Evolutionary conservation across 2,329 filamentous ascomycete species (phyloP).

Genomic region (Aspergillus pseudoviridinutans): DNA sequence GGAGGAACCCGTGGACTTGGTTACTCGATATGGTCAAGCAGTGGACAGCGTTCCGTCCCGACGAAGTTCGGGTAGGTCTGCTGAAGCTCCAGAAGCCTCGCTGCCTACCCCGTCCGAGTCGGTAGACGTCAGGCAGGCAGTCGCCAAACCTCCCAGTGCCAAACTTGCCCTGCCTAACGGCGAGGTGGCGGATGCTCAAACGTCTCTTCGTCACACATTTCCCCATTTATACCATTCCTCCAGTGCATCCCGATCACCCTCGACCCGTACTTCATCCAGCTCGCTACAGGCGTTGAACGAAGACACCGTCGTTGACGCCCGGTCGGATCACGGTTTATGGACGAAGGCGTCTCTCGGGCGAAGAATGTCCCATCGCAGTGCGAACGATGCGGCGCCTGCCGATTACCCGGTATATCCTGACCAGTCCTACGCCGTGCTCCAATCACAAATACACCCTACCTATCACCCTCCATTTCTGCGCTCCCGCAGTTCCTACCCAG

Average conservation of each 20-base stretch:
- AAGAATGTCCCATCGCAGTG: slow-evolving; percentile 25
- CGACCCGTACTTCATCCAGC: slow-evolving; percentile 40
- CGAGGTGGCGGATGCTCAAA: slow-evolving; percentile 27
- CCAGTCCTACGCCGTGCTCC: slow-evolving; percentile 46
- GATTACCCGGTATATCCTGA: slow-evolving; percentile 46
- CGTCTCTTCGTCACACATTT: slow-evolving; percentile 30
- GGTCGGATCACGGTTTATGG: slow-evolving; percentile 26
- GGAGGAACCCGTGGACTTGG: slow-evolving; percentile 25
- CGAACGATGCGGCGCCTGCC: slow-evolving; percentile 20
- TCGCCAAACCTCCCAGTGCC: slow-evolving; percentile 23
- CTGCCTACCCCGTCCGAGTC: slow-evolving; percentile 18
- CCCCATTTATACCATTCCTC: slow-evolving; percentile 33
- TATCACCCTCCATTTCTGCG: slow-evolving; percentile 38
- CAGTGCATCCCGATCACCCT: slow-evolving; percentile 31
- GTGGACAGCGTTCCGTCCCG: slow-evolving; percentile 15
- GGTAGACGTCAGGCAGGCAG: slow-evolving; percentile 15
- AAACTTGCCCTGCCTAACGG: slow-evolving; percentile 20
- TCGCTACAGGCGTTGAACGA: slow-evolving; percentile 41
- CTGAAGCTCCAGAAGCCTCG: slow-evolving; percentile 19
- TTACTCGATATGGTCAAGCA: slow-evolving; percentile 22
- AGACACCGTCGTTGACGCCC: slow-evolving; percentile 33
- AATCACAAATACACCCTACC: slow-evolving; percentile 41
- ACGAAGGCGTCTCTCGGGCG: slow-evolving; percentile 22
- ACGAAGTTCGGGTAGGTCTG: slow-evolving; percentile 15
- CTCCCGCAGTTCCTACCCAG: slow-evolving; percentile 43